Evolutionary conservation across 768 basidiomycete genomes (phyloP).

Genomic region (Termitomyces eurrhizus): DNA sequence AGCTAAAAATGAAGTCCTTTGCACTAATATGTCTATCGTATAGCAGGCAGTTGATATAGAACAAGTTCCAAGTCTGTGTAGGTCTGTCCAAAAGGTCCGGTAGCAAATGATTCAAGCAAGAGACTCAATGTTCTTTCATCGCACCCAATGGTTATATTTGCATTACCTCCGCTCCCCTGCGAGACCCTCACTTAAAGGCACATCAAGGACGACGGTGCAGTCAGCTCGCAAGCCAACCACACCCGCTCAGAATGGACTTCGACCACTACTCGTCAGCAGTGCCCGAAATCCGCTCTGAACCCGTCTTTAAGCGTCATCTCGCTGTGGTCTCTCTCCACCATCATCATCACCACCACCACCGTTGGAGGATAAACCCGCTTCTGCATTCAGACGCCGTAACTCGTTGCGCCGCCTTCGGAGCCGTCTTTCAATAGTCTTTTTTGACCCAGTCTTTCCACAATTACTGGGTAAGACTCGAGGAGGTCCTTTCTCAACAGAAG

Average conservation of each 20-base stretch:
- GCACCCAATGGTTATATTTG: background rate
- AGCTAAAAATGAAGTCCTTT: background rate
- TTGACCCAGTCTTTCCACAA: background rate
- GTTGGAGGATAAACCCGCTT: background rate
- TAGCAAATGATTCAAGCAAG: background rate
- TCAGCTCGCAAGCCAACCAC: background rate
- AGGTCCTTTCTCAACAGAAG: background rate
- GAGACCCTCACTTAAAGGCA: background rate
- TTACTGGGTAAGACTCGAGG: background rate
- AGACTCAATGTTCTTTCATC: background rate
- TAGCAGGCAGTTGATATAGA: background rate
- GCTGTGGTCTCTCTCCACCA: background rate
- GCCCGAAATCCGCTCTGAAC: background rate
- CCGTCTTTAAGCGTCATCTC: background rate
- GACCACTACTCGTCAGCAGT: constrained; percentile 2
- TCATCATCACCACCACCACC: background rate
- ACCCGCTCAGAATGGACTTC: background rate
- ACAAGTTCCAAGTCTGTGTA: background rate
- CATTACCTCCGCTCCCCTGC: background rate
- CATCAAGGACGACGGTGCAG: background rate
- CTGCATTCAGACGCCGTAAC: background rate
- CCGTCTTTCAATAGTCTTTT: background rate
- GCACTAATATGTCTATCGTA: background rate
- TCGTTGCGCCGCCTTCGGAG: background rate
- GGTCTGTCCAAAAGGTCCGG: background rate